Base-by-base conservation (phyloP, 768 basidiomycete species). In the Podaxis sp. region DNA sequence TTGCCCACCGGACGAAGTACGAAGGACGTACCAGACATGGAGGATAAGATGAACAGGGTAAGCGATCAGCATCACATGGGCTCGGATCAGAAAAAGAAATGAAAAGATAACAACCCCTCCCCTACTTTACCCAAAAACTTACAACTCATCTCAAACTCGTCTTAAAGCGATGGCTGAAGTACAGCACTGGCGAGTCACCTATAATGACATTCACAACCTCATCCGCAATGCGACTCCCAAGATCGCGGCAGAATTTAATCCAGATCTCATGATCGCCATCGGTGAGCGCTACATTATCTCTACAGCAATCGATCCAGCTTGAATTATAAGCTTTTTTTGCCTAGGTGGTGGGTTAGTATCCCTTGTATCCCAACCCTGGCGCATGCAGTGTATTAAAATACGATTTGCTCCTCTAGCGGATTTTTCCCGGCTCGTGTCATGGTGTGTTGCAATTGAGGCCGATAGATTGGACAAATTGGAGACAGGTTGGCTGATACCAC, bases 351-450 rank as follows among this genome's bases (percentile, higher is more conserved):
- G 91, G 93, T 93, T 66, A 79, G 89, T 85, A 15, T 55, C 40
- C 43, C 57, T 55, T 57, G 59, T 29, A 47, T 69, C 64, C 40
- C 15, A 36, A 15, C 2, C 12, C 51, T 12, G 36, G 29, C 25
- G 5, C 22, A 38, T 29, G 29, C 27, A 22, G 25, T 24, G 11
- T 51, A 24, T 29, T 63, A 17, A 58, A 59, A 61, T 24, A 65
- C n/a, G 55, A 62, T 59, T 60, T 63, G 53, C 53, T 56, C 54
- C 62, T 63, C 55, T 73, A 93, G 94, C 49, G 96, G 96, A 29
- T 98, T 96, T 78, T 95, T 98, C 77, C 96, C 96, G 55, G 96
- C 96, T 22, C 89, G 96, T 50, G 91, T 97, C 49, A 82, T 96
- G 84, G 90, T 88, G 67, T 65, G 66, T 58, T 57, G 38, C 43